Conservation (phyloP, 306 rosid species). For the Prunus dulcis region DNA sequence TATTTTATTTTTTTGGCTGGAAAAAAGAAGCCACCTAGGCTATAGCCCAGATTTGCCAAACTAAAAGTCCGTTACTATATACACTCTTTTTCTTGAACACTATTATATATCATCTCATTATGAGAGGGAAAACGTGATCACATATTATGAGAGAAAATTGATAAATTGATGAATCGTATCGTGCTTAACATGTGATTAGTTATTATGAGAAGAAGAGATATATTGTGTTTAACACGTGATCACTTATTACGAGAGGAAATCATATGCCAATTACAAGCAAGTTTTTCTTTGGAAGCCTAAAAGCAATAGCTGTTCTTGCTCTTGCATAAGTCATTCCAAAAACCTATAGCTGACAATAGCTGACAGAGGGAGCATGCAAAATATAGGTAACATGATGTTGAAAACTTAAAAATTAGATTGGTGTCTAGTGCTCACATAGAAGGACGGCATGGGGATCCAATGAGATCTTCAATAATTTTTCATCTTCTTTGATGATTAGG, state of each 20-base stretch:
- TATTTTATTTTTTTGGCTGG: too few relatives aligned
- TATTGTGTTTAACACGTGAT: too few relatives aligned
- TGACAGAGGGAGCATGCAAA: background rate
- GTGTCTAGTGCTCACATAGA: background rate
- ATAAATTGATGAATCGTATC: too few relatives aligned
- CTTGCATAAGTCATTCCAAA: background rate
- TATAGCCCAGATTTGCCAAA: too few relatives aligned
- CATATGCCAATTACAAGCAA: background rate
- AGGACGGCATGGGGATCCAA: conserved; percentile 2
- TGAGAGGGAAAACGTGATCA: too few relatives aligned
- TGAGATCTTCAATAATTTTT: conserved; percentile 1
- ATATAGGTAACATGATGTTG: background rate
- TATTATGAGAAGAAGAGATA: too few relatives aligned
- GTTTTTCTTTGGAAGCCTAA: background rate
- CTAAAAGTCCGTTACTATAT: too few relatives aligned
- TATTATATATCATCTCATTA: too few relatives aligned
- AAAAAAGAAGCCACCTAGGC: too few relatives aligned
- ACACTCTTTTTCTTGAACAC: too few relatives aligned
- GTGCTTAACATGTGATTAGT: too few relatives aligned
- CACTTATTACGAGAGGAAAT: background rate
- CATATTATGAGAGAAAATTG: too few relatives aligned
- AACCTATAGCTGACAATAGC: background rate
- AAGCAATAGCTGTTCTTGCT: background rate
- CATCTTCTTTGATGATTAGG: background rate
- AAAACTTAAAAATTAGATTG: background rate